These are phyloP conservation scores for Pythium sp. DNA, from an alignment of 352 stramenopile genomes.

Conservation along the genomic window DNA sequence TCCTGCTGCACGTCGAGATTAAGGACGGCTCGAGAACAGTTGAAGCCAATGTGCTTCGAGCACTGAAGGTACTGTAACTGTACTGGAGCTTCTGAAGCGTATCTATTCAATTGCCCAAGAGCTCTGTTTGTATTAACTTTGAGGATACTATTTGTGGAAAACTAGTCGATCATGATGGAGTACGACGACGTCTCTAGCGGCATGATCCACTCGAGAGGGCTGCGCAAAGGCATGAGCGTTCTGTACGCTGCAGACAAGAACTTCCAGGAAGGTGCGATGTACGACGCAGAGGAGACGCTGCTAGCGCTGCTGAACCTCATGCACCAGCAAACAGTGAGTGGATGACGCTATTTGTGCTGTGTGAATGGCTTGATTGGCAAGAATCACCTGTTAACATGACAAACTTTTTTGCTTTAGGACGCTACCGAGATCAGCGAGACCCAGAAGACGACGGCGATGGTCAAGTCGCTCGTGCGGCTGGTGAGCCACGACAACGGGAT, in stretches of 20 bases:
- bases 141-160: background rate
- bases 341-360: background rate
- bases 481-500: slow-evolving; percentile 57
- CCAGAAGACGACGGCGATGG: slow-evolving; percentile 70
- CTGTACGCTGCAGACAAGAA: slow-evolving; percentile 83
- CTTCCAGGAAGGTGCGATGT: slow-evolving; percentile 87
- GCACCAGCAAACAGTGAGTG: slow-evolving; percentile 70
- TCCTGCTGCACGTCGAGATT: slow-evolving; percentile 83
- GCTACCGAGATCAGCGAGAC: slow-evolving; percentile 69
- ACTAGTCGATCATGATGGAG: slow-evolving; percentile 69
- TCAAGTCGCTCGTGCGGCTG: slow-evolving; percentile 66
- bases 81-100: slow-evolving; percentile 1
- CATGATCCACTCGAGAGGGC: slow-evolving; percentile 67
- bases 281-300: slow-evolving; percentile 83
- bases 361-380: background rate
- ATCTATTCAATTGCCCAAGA: background rate
- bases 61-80: slow-evolving; percentile 40
- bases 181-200: slow-evolving; percentile 84
- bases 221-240: slow-evolving; percentile 82
- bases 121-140: background rate
- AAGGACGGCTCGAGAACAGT: slow-evolving; percentile 69
- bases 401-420: slow-evolving; percentile 22
- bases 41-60: slow-evolving; percentile 72
- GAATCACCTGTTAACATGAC: background rate
- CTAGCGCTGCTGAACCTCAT: slow-evolving; percentile 83